These are phyloP conservation scores for Apostasia ramifera DNA, from an alignment of 106 monocot genomes.

Conservation along the genomic window DNA sequence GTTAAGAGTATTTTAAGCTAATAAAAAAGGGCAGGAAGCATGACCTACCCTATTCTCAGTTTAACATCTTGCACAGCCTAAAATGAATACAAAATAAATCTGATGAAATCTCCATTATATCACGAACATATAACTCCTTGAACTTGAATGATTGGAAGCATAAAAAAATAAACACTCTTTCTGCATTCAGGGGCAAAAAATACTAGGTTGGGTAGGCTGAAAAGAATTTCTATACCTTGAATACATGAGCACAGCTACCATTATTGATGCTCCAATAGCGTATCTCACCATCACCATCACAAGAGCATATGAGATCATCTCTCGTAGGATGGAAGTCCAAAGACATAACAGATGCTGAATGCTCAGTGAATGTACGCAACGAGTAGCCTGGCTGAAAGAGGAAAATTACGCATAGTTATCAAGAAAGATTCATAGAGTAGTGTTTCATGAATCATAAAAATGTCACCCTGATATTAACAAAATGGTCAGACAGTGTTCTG, in stretches of 20 bases:
- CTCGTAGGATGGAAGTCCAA: slow-evolving; percentile 74
- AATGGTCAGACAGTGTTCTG: background rate
- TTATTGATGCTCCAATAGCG: slow-evolving; percentile 89
- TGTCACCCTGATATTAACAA: background rate
- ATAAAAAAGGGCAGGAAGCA: no score
- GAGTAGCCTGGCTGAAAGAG: slow-evolving; percentile 68
- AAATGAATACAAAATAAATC: no score
- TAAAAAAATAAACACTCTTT: no score
- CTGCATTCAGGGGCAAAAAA: no score
- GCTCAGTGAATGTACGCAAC: slow-evolving; percentile 68
- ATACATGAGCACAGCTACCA: slow-evolving; percentile 48
- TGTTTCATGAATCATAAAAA: background rate
- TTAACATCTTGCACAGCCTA: no score
- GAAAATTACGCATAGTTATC: background rate
- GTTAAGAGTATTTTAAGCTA: no score
- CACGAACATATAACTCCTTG: no score
- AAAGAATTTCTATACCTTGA: slow-evolving; percentile 33
- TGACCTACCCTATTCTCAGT: no score
- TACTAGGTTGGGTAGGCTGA: no score
- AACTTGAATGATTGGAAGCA: no score
- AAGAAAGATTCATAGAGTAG: background rate
- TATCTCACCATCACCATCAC: slow-evolving; percentile 70
- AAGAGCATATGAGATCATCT: slow-evolving; percentile 81
- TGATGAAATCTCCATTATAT: no score
- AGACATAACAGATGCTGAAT: slow-evolving; percentile 72